A percentile compares a stretch with the other conserved stretches of the same genome.
Evolutionary conservation across 495 filamentous ascomycete species (phyloP).

Genomic region (Hyphodiscus hymeniophilus): DNA sequence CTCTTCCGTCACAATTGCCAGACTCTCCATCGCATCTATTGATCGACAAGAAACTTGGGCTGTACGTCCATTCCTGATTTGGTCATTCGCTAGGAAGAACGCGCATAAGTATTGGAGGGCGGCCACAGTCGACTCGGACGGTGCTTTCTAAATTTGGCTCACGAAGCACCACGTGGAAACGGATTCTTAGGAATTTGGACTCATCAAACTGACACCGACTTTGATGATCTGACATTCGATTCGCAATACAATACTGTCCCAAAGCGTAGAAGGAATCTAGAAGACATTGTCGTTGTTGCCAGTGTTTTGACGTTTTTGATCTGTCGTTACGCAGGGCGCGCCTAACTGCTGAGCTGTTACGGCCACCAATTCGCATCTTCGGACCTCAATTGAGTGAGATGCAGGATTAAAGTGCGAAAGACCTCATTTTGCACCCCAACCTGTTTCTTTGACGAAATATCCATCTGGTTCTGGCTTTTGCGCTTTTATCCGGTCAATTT

Average conservation of each 20-base stretch:
- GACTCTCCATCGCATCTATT: background rate
- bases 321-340: conserved; percentile 2
- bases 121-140: conserved; percentile 2
- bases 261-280: background rate
- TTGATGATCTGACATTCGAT: background rate
- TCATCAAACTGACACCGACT: background rate
- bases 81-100: background rate
- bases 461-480: too few species aligned
- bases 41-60: background rate
- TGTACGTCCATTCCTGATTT: too few species aligned
- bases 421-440: too few species aligned
- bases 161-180: conserved; percentile 15
- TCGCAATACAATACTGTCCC: background rate
- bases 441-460: too few species aligned
- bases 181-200: background rate
- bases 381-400: background rate
- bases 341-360: background rate
- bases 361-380: background rate
- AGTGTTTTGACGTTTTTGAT: background rate
- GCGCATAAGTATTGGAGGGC: background rate
- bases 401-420: too few species aligned
- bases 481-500: too few species aligned
- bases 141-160: conserved; percentile 10
- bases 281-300: background rate
- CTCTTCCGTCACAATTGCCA: background rate